A percentile compares a stretch with the other conserved stretches of the same genome.
These are phyloP conservation scores for Zygoascus bituminiphila DNA, from an alignment of 805 yeast species.

Conservation along the genomic window DNA sequence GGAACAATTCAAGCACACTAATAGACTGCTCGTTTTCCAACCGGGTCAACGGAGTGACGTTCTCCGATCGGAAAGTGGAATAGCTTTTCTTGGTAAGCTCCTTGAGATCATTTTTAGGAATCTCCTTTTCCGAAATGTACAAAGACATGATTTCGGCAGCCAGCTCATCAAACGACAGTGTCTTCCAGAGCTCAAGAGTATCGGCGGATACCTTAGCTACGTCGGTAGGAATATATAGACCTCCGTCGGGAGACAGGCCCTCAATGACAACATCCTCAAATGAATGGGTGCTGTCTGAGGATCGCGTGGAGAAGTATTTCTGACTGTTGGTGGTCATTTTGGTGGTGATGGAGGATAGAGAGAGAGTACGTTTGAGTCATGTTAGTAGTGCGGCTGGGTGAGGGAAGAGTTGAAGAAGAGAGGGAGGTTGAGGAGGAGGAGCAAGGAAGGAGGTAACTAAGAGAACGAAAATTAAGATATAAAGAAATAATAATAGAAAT, in stretches of 20 bases:
- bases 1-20: constrained; percentile 85
- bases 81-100: constrained; percentile 62
- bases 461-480: background rate
- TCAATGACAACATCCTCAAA: constrained; percentile 37
- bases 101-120: constrained; percentile 60
- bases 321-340: constrained; percentile 12
- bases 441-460: background rate
- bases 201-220: constrained; percentile 61
- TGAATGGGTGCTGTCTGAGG: constrained; percentile 25
- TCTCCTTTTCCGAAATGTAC: constrained; percentile 66
- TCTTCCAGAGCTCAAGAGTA: constrained; percentile 59
- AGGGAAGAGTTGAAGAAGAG: background rate
- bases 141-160: constrained; percentile 81
- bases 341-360: background rate
- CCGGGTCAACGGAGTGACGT: constrained; percentile 73
- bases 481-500: too few species aligned
- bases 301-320: constrained; percentile 34
- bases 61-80: constrained; percentile 78
- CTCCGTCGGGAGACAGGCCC: constrained; percentile 96
- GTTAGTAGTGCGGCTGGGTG: background rate
- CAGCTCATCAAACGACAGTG: constrained; percentile 70
- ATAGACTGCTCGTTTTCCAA: constrained; percentile 52
- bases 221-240: constrained; percentile 78
- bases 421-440: background rate
- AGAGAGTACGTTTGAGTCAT: too few species aligned